Base-by-base conservation (phyloP, 2,329 filamentous ascomycete species). In the Cryphonectria radicalis region DNA sequence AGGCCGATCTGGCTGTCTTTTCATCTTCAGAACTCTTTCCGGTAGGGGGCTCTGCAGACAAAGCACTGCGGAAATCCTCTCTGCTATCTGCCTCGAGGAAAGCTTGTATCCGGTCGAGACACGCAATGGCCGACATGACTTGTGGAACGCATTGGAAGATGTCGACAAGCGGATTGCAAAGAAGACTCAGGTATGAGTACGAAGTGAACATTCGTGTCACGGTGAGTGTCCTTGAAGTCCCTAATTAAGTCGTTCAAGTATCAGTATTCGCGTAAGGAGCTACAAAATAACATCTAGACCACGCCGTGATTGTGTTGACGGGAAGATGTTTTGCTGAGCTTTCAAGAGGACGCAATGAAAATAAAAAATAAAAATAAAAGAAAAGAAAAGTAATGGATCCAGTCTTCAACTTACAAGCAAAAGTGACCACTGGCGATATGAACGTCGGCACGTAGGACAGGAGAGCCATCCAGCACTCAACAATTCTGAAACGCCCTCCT, bases 351-450 rank as follows among this genome's bases (percentile, higher is more conserved):
- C 2, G 8, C 6, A 10, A 10, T 10, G 37, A 10, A 5, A 40
- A 8, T 7, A 40, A 40, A 28, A 28, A 28, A 28, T 1, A 2
- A 28, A 28, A 28, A 28, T 1, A 28, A 28, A 28, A 28, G 1
- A 1, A 28, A 28, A 6, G 59, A 37, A 17, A 22, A 4, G 37
- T 3, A n/a, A 8, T 42, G 37, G 14, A n/a, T 25, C 1, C 3
- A 46, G 22, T 37, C 22, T 11, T 25, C 50, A 55, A 64, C 62
- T 64, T 14, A 64, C 62, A 64, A 28, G 75, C 77, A 66, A 81
- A 80, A 0, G 80, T 76, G 1, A 81, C 66, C 0, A 81, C 77
- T 0, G 82, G 82, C 1, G 79, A 78, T 1, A 86, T 66, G 25
- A 79, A 76, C 0, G 80, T 60, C 0, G 84, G 84, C 2, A 53